Base-by-base conservation (phyloP, 176 grass and related monocot species). In the Hyparrhenia diplandra region DNA sequence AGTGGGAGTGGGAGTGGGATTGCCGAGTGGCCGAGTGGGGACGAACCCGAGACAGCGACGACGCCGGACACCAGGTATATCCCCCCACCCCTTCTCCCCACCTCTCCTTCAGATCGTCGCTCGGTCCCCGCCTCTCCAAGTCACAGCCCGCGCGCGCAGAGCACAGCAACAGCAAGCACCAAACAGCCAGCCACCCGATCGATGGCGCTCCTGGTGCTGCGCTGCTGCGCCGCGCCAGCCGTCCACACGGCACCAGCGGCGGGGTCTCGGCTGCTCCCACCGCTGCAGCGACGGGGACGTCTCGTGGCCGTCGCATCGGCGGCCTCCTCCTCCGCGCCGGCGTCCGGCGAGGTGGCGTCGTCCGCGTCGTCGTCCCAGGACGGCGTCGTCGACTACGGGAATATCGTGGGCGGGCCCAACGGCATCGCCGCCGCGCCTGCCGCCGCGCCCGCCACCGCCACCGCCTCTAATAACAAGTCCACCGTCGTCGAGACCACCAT, bases 401-500 rank as follows among this genome's bases (percentile, higher is more conserved):
- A 32, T 32, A n/a, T 41, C 64, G 54, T 20, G 6, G 51, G 57
- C n/a, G 80, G 78, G 64, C 17, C 17, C 76, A 57, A 64, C 76
- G 41, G 52, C 27, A 17, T 25, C 74, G n/a, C 39, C 21, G 2
- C 21, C 21, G 46, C 46, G 1, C 16, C 46, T 0, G 43, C 43
- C 9, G 3, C 42, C 13, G 18, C 21, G 0, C 11, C 23, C 23
- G 24, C 8, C 4, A 2, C 69, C 67, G 30, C 1, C 1, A 5
- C 58, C 57, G 10, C 8, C 6, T 2, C 69, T 61, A 23, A 1
- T 1, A 13, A 34, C 42, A 64, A 69, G 18, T 36, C 63, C n/a
- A 81, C 75, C 54, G 28, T 46, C 39, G 25, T 83, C 28, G 94
- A 97, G 41, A 90, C 91, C 75, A 80, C 65, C 29, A 57, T 97